These are phyloP conservation scores for Helenozyma baotianmanensis DNA, from an alignment of 805 yeast genomes.

Conservation along the genomic window DNA sequence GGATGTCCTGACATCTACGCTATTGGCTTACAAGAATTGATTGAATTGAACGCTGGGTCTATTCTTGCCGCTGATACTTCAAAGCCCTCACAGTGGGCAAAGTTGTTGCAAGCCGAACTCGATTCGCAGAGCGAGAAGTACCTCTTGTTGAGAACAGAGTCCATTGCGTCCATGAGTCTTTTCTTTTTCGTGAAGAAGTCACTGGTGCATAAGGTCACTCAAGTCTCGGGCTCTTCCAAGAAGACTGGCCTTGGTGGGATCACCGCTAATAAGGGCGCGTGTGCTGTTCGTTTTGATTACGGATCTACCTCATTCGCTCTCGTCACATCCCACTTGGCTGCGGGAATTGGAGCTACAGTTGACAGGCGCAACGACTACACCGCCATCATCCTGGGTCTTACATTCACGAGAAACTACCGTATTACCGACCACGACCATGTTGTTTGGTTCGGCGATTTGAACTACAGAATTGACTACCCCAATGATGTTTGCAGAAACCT, in stretches of 20 bases:
- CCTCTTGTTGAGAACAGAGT: conserved; percentile 67
- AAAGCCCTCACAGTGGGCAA: conserved; percentile 76
- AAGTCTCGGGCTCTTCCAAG: conserved; percentile 90
- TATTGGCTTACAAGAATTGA: conserved; percentile 92
- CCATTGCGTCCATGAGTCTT: conserved; percentile 64
- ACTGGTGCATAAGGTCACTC: conserved; percentile 46
- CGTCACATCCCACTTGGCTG: conserved; percentile 89
- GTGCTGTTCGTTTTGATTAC: conserved; percentile 81
- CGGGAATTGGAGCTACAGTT: conserved; percentile 75
- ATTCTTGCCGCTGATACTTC: conserved; percentile 82
- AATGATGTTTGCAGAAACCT: conserved; percentile 69
- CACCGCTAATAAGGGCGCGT: conserved; percentile 96
- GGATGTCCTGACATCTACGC: conserved; percentile 73
- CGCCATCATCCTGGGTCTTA: conserved; percentile 68
- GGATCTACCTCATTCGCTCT: conserved; percentile 75
- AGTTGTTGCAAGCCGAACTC: conserved; percentile 55
- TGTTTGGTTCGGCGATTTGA: conserved; percentile 93
- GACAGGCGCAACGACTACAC: conserved; percentile 86
- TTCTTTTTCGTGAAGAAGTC: conserved; percentile 57
- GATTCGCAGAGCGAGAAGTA: conserved; percentile 46
- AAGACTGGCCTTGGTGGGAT: conserved; percentile 97
- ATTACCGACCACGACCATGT: conserved; percentile 80
- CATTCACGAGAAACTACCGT: conserved; percentile 72
- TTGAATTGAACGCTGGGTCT: conserved; percentile 88
- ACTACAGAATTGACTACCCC: conserved; percentile 68